phyloP scores from a whole-genome alignment of 805 yeast genomes.

The Ogataea nitratoaversa region DNA sequence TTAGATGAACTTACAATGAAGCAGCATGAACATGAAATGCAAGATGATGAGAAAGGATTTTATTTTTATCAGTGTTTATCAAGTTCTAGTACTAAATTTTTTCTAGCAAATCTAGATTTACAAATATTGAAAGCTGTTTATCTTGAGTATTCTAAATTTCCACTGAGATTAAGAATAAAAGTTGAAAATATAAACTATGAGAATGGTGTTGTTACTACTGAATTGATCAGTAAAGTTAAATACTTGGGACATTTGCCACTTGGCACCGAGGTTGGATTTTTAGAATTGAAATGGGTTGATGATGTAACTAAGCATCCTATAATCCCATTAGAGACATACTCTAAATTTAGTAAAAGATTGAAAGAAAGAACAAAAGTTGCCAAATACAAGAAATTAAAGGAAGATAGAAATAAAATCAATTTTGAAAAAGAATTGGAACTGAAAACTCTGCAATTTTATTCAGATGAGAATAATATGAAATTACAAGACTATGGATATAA shows the following conservation, averaged over 20 bases:
- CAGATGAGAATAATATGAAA: constrained; percentile 46
- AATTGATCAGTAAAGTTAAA: constrained; percentile 56
- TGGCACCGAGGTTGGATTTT: constrained; percentile 78
- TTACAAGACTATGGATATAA: constrained; percentile 35
- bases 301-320: constrained; percentile 18
- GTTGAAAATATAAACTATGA: constrained; percentile 72
- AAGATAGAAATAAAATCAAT: constrained; percentile 54
- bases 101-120: constrained; percentile 75
- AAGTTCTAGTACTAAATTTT: constrained; percentile 59
- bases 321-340: constrained; percentile 40
- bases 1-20: constrained; percentile 17
- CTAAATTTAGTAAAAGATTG: constrained; percentile 50
- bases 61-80: constrained; percentile 72
- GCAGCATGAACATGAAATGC: constrained; percentile 10
- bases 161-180: constrained; percentile 54
- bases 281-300: constrained; percentile 79
- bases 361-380: constrained; percentile 51
- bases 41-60: constrained; percentile 40
- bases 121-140: constrained; percentile 63
- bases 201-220: constrained; percentile 47
- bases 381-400: constrained; percentile 45
- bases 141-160: constrained; percentile 62
- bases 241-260: constrained; percentile 77
- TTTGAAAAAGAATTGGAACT: constrained; percentile 58
- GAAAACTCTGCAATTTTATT: constrained; percentile 54